Conservation (phyloP, 331 rosid genomes). For the Quercus tomentella region DNA sequence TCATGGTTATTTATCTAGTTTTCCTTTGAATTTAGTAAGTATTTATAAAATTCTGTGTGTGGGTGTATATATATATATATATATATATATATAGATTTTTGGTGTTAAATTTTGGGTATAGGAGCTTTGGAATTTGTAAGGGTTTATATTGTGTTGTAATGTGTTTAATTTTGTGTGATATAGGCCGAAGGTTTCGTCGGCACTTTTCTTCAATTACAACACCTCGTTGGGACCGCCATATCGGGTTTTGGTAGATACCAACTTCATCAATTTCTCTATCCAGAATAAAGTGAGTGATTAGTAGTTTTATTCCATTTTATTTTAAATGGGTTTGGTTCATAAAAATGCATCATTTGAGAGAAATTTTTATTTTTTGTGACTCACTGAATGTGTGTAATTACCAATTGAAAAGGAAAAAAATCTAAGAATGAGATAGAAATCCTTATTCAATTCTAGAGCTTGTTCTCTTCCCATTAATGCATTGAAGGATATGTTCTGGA, state of each 20-base stretch:
- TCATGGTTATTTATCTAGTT: not conserved
- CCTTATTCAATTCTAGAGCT: not conserved
- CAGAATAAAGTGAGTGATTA: constrained; percentile 70
- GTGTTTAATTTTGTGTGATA: constrained; percentile 13
- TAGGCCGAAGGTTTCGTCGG: constrained; percentile 73
- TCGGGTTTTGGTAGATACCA: constrained; percentile 83
- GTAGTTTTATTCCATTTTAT: not conserved
- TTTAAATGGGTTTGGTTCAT: too few species aligned
- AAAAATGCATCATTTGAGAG: not conserved
- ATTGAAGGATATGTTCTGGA: not conserved
- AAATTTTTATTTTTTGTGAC: not conserved
- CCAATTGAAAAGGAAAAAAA: not conserved
- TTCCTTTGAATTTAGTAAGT: not conserved
- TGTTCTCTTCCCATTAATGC: not conserved
- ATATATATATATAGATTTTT: too few species aligned
- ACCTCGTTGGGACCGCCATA: constrained; percentile 91
- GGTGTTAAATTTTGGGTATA: too few species aligned
- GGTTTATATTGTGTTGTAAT: not conserved
- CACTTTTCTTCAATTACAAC: constrained; percentile 85
- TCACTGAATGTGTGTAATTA: too few species aligned
- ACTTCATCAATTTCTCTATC: constrained; percentile 91
- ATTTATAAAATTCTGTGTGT: not conserved
- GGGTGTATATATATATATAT: too few species aligned
- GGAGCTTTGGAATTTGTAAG: too few species aligned
- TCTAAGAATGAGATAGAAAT: not conserved